Evolutionary conservation across 257 asterid species (phyloP).

Genomic region (Pogostemon cablin): DNA sequence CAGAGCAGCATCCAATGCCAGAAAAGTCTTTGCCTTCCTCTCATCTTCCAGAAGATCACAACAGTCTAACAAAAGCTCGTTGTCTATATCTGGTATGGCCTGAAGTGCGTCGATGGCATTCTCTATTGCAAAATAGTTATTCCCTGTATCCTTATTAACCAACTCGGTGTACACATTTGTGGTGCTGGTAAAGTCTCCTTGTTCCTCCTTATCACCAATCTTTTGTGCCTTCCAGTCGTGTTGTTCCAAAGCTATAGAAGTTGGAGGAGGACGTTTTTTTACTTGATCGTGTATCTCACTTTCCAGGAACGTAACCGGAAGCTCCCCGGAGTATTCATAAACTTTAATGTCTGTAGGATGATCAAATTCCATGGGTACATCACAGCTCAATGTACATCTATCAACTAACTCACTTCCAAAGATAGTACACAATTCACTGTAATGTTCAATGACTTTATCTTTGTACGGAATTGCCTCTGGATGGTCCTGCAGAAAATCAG

Average conservation of each 20-base stretch:
- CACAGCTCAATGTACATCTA: slow-evolving; percentile 22
- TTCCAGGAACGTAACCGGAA: slow-evolving; percentile 29
- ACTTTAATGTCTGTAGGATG: slow-evolving; percentile 29
- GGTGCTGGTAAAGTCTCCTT: background rate
- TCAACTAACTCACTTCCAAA: slow-evolving; percentile 36
- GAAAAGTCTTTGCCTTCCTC: slow-evolving; percentile 49
- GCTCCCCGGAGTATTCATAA: slow-evolving; percentile 36
- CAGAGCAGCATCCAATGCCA: slow-evolving; percentile 46
- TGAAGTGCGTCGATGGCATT: slow-evolving; percentile 45
- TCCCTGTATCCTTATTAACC: slow-evolving; percentile 26
- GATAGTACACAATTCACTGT: slow-evolving; percentile 32
- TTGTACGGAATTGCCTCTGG: slow-evolving; percentile 33
- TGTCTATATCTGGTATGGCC: slow-evolving; percentile 45
- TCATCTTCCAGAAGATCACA: slow-evolving; percentile 55
- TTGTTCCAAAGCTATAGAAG: slow-evolving; percentile 11
- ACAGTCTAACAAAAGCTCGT: slow-evolving; percentile 45
- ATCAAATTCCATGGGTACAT: slow-evolving; percentile 31
- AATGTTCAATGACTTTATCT: slow-evolving; percentile 31
- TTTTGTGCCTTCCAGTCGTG: slow-evolving; percentile 33
- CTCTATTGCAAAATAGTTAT: slow-evolving; percentile 33
- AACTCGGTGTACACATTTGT: slow-evolving; percentile 9
- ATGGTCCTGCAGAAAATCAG: slow-evolving; percentile 40
- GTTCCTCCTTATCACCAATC: slow-evolving; percentile 12
- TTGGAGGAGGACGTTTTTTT: slow-evolving; percentile 29
- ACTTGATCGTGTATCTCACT: slow-evolving; percentile 25